Evolutionary conservation across 2,329 filamentous ascomycete species (phyloP), one percentile per base, ranked within the genome.

Genomic region (Ophiocordyceps polyrhachis-furcata): DNA sequence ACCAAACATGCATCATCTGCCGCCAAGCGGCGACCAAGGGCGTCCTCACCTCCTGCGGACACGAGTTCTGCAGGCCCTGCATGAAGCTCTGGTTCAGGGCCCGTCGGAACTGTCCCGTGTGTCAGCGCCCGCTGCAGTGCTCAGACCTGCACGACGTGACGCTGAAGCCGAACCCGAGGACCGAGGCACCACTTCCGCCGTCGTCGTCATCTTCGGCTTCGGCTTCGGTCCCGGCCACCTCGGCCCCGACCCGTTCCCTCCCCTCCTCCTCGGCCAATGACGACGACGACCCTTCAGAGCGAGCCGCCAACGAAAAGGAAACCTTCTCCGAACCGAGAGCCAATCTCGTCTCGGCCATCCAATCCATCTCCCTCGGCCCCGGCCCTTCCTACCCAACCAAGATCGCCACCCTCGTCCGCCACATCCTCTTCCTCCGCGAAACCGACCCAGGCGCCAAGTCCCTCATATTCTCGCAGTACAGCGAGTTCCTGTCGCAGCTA

Each of bases 21-120:
- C 80, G 83, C 55, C 71, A 73, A 12, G 57, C 68, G 0, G 93
- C 95, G 53, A 78, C 81, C 47, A 67, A 77, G n/a, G 89, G 89
- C 44, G 76, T 83, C 44, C 67, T 89, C 49, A 95, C 89, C 0
- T 73, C 86, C 1, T 96, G 91, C 57, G 89, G 89, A 0, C 91
- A 98, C 56, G 77, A 86, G 50, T 96, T 87, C 57, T 95, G 89
- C 65, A 87, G 85, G 54, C 82, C 85, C 25, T 96, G 91, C 59
- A 80, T 96, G 52, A 69, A 70, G 35, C 53, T 77, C 13, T 96
- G 91, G 91, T 85, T 81, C 65, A 69, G 67, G 46, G 68, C 74
- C 29, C 79, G 87, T 52, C 73, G 69, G 17, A 89, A 75, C 44
- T 96, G 89, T 53, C 89, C 89, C 0, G 71, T 85, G 5, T 98